Percentiles rank a stretch among this genome's conserved stretches.
These are phyloP conservation scores for Trichoderma polysporum DNA, from an alignment of 2,329 filamentous ascomycete genomes.

Conservation along the genomic window DNA sequence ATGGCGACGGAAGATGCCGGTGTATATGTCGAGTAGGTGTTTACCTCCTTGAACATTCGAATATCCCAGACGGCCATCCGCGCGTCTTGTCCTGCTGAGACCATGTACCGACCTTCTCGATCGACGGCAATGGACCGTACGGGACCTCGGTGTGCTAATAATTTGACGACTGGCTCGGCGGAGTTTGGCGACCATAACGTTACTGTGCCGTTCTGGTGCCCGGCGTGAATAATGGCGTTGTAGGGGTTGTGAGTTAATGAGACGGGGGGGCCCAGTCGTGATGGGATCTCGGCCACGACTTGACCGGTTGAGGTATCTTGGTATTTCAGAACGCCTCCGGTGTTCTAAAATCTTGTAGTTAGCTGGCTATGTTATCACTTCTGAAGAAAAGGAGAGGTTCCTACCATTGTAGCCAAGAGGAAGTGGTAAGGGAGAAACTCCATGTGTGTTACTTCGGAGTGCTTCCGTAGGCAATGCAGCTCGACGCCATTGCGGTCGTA, in stretches of 20 bases:
- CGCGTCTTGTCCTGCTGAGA: conserved; percentile 83
- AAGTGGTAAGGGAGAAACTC: conserved; percentile 97
- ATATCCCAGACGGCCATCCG: conserved; percentile 97
- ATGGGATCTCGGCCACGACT: conserved; percentile 80
- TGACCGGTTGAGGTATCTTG: conserved; percentile 94
- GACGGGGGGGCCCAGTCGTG: conserved; percentile 78
- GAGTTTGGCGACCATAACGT: conserved; percentile 95
- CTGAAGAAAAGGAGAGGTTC: conserved; percentile 28
- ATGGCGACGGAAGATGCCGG: conserved; percentile 84
- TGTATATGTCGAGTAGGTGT: conserved; percentile 79
- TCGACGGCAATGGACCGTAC: conserved; percentile 84
- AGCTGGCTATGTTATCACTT: too few relatives aligned
- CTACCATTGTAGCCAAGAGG: conserved; percentile 78
- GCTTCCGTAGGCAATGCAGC: conserved; percentile 85
- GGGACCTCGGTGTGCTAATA: conserved; percentile 85
- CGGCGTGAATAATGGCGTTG: conserved; percentile 88
- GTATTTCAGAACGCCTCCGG: conserved; percentile 84
- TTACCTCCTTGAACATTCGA: conserved; percentile 88
- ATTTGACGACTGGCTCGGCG: conserved; percentile 81
- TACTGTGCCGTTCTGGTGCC: conserved; percentile 92
- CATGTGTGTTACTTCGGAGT: conserved; percentile 88
- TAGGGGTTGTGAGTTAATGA: conserved; percentile 84
- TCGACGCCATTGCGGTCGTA: conserved; percentile 92
- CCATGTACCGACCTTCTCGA: conserved; percentile 91
- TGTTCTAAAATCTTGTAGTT: conserved; percentile 51